phyloP scores from a whole-genome alignment of 176 grass and related monocot genomes.

The Saccharum officinarum region DNA sequence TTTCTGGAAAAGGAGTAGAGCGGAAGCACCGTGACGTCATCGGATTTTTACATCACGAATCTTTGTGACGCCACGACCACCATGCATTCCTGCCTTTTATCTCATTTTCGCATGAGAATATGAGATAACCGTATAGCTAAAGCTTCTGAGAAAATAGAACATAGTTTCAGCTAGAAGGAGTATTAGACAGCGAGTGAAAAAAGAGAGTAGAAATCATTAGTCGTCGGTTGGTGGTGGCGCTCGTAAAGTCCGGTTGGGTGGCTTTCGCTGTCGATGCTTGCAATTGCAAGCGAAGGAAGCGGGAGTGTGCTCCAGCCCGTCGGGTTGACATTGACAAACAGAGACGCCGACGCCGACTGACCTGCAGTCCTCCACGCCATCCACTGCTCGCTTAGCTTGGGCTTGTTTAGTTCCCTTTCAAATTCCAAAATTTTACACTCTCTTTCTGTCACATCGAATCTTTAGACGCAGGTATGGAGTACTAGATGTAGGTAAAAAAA shows the following conservation, averaged over 20 bases:
- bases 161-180: no score
- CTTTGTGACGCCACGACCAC: neutral
- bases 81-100: neutral
- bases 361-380: neutral
- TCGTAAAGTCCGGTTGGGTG: constrained; percentile 9
- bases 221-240: neutral
- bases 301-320: constrained; percentile 30
- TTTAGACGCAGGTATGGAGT: no score
- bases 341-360: neutral
- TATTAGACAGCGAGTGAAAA: no score
- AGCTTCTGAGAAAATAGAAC: no score
- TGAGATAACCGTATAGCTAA: no score
- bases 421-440: no score
- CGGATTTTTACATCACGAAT: neutral
- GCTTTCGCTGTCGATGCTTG: constrained; percentile 10
- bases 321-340: constrained; percentile 11
- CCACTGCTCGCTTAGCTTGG: neutral
- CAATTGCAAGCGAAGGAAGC: neutral
- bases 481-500: no score
- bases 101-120: neutral
- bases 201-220: neutral
- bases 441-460: no score
- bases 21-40: neutral
- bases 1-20: constrained; percentile 8
- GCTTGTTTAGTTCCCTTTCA: no score